Evolutionary conservation across 768 basidiomycete species (phyloP), one percentile per base, ranked within the genome.

Genomic region (Hortiboletus flavorubellus): DNA sequence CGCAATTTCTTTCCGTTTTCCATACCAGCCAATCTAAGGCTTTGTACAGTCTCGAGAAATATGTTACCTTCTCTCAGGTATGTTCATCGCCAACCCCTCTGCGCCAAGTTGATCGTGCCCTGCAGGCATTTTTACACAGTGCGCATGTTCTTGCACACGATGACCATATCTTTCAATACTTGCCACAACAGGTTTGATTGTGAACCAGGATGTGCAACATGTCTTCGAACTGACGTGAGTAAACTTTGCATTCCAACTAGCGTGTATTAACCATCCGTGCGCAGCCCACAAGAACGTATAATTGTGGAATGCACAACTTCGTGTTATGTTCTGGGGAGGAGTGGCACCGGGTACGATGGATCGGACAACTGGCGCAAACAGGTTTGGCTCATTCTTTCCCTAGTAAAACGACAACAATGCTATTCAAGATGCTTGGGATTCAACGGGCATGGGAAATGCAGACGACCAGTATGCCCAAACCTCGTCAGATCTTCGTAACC

Each of bases 291-390:
- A 43, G 84, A 87, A 61, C 76, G 77, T 60, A 73, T 69, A 58
- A 84, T 88, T 12, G 78, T 86, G 16, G 79, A 86, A 42, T 79
- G 86, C 59, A 71, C 72, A 0, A 71, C 77, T 6, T 86, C 86
- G 0, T 87, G 83, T 56, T 86, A 82, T 64, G 84, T 88, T 31
- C 66, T 87, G 9, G 26, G 26, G 26, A 26, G 26, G 26, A 26
- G 26, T 26, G 26, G 26, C 4, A 26, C 26, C 2, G 26, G 26
- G 26, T 26, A 26, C 26, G 26, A 26, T 26, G 26, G 26, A 26
- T 26, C 26, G 26, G 26, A 26, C 26, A 5, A 4, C 26, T 26
- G 26, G 26, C 5, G 26, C 5, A 5, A 26, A 26, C 26, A 26
- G 5, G 26, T 26, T 26, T 26, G 26, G 26, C 26, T 26, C 5